These are phyloP conservation scores for Tetradesmus lagerheimii DNA, from an alignment of 139 green algal species.

Conservation along the genomic window DNA sequence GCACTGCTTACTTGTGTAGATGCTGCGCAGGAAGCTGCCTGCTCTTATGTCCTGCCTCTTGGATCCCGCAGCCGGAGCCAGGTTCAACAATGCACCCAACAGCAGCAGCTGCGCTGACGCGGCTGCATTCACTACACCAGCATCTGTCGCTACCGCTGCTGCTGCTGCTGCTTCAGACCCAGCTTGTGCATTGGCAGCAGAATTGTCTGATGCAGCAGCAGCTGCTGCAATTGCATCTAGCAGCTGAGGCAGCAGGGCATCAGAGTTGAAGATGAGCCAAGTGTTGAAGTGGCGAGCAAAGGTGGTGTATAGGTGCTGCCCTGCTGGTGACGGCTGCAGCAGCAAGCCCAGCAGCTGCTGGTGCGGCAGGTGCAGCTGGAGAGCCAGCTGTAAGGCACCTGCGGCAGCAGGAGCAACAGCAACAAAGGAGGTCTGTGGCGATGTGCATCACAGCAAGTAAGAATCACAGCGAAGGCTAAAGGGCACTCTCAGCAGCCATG, in stretches of 20 bases:
- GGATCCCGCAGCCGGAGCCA: neutral
- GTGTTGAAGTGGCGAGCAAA: slow-evolving; percentile 5
- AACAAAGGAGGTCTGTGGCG: no score
- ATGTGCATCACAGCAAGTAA: no score
- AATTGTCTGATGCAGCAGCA: neutral
- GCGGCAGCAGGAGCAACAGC: neutral
- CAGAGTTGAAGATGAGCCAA: slow-evolving; percentile 27
- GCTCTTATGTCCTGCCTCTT: slow-evolving; percentile 3
- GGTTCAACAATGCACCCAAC: neutral
- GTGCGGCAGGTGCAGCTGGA: slow-evolving; percentile 19
- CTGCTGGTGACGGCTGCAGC: slow-evolving; percentile 21
- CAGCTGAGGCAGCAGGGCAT: slow-evolving; percentile 8
- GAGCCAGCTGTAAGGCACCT: slow-evolving; percentile 30
- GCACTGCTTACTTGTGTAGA: neutral
- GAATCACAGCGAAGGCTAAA: no score
- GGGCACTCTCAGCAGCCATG: no score
- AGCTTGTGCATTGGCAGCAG: neutral
- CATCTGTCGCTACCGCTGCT: neutral
- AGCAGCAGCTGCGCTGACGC: slow-evolving; percentile 8
- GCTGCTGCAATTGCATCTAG: slow-evolving; percentile 15
- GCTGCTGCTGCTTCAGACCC: neutral
- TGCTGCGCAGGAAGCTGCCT: neutral
- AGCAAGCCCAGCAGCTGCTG: neutral
- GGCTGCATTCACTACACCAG: neutral
- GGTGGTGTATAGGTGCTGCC: slow-evolving; percentile 23